A percentile compares a stretch with the other conserved stretches of the same genome.
phyloP scores from a whole-genome alignment of 805 yeast species.

The Saccharomycopsis amapae region DNA sequence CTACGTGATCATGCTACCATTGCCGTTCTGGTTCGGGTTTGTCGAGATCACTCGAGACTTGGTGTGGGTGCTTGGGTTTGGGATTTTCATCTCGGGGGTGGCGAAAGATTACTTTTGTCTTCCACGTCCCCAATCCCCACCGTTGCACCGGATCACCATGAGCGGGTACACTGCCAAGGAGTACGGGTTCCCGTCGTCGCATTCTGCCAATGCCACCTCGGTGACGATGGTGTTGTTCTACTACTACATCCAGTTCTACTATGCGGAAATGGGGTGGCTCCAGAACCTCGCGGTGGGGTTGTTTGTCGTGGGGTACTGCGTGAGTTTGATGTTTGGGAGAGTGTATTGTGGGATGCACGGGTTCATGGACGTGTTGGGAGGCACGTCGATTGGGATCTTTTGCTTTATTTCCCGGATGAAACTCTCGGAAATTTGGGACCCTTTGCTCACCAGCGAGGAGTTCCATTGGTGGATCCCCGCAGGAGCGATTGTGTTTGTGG shows the following conservation, averaged over 20 bases:
- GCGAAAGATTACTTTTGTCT: conserved; percentile 80
- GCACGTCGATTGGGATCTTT: conserved; percentile 53
- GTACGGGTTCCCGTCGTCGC: conserved; percentile 92
- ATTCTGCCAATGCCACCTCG: conserved; percentile 89
- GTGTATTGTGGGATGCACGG: conserved; percentile 98
- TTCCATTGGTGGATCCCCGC: conserved; percentile 28
- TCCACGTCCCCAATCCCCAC: conserved; percentile 92
- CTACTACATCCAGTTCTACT: conserved; percentile 17
- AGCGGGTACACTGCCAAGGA: conserved; percentile 87
- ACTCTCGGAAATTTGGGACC: conserved; percentile 24
- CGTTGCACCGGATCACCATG: conserved; percentile 82
- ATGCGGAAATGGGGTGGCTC: conserved; percentile 12
- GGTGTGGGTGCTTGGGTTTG: conserved; percentile 57
- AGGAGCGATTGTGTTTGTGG: conserved; percentile 33
- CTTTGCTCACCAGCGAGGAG: conserved; percentile 14
- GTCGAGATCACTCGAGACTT: conserved; percentile 52
- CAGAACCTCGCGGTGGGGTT: conserved; percentile 22
- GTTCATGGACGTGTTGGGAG: conserved; percentile 62
- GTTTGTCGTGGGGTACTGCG: conserved; percentile 39
- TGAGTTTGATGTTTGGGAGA: conserved; percentile 69
- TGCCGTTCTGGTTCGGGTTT: conserved; percentile 76
- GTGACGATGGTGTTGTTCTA: conserved; percentile 50
- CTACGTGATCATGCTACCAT: conserved; percentile 81
- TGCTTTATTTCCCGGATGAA: conserved; percentile 38
- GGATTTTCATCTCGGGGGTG: conserved; percentile 61